These are phyloP conservation scores for Hyphopichia wangnamkhiaoensis DNA, from an alignment of 1,139 yeast genomes.

Conservation along the genomic window DNA sequence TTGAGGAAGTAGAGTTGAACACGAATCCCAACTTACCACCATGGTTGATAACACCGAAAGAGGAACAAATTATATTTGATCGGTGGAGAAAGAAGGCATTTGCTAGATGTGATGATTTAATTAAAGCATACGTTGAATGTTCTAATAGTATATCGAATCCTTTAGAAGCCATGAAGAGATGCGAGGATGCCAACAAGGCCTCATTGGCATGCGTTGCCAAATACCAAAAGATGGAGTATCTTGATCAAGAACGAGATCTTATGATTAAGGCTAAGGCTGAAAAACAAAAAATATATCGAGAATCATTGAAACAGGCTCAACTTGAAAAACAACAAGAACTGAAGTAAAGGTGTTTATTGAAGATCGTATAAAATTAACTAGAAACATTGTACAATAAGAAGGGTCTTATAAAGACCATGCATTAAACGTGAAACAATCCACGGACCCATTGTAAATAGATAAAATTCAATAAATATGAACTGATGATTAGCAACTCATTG, in stretches of 20 bases:
- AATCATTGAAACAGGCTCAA: constrained; percentile 4
- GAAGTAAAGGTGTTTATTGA: too few relatives aligned
- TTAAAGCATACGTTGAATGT: constrained; percentile 48
- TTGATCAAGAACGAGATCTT: constrained; percentile 71
- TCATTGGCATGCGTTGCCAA: constrained; percentile 59
- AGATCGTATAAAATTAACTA: too few relatives aligned
- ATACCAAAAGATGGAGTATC: constrained; percentile 65
- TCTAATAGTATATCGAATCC: constrained; percentile 44
- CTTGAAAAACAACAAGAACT: not conserved
- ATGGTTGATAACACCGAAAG: constrained; percentile 86
- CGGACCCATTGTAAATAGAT: too few relatives aligned
- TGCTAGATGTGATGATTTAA: constrained; percentile 67
- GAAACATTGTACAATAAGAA: too few relatives aligned
- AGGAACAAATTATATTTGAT: constrained; percentile 77
- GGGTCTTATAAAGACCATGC: too few relatives aligned
- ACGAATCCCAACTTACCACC: constrained; percentile 60
- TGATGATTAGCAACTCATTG: too few relatives aligned
- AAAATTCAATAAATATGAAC: too few relatives aligned
- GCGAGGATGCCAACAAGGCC: constrained; percentile 33
- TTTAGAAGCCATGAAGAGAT: constrained; percentile 62
- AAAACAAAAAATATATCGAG: constrained; percentile 21
- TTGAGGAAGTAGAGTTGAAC: constrained; percentile 43
- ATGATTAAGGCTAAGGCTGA: constrained; percentile 58
- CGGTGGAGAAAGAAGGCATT: constrained; percentile 79
- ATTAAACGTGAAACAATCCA: too few relatives aligned